These are phyloP conservation scores for Panus rudis DNA, from an alignment of 768 basidiomycete genomes.

Conservation along the genomic window DNA sequence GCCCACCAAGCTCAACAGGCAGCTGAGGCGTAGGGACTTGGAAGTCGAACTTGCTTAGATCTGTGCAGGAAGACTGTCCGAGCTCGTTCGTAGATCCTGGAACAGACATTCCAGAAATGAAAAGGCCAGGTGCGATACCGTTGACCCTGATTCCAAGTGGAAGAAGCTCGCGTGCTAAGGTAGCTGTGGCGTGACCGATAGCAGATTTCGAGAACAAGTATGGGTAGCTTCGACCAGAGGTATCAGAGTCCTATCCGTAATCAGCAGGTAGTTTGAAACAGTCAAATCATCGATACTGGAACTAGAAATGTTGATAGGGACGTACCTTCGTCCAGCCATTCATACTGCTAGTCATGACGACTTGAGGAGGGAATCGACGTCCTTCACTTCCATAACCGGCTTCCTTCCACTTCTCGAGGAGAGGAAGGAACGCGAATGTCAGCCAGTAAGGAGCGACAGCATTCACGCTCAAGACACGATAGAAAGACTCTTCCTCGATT, in stretches of 20 bases:
- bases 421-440: constrained; percentile 48
- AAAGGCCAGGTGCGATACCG: constrained; percentile 38
- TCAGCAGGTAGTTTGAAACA: no score
- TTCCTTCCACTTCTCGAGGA: constrained; percentile 41
- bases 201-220: constrained; percentile 44
- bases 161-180: constrained; percentile 41
- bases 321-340: constrained; percentile 48
- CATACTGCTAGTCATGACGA: constrained; percentile 46
- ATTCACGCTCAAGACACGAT: constrained; percentile 31
- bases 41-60: constrained; percentile 19
- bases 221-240: constrained; percentile 33
- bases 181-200: constrained; percentile 37
- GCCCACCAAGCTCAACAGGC: constrained; percentile 9
- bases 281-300: no score
- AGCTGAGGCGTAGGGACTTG: constrained; percentile 28
- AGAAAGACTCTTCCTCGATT: constrained; percentile 31
- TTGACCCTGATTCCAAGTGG: constrained; percentile 42
- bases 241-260: constrained; percentile 39
- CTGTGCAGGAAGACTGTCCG: constrained; percentile 16
- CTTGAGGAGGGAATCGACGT: constrained; percentile 36
- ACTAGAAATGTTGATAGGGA: not conserved
- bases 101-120: constrained; percentile 25
- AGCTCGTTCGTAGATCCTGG: constrained; percentile 21
- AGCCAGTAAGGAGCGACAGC: constrained; percentile 46
- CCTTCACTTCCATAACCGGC: constrained; percentile 20